Evolutionary conservation across 2,329 filamentous ascomycete genomes (phyloP).

Genomic region (Xenoacremonium recifei): DNA sequence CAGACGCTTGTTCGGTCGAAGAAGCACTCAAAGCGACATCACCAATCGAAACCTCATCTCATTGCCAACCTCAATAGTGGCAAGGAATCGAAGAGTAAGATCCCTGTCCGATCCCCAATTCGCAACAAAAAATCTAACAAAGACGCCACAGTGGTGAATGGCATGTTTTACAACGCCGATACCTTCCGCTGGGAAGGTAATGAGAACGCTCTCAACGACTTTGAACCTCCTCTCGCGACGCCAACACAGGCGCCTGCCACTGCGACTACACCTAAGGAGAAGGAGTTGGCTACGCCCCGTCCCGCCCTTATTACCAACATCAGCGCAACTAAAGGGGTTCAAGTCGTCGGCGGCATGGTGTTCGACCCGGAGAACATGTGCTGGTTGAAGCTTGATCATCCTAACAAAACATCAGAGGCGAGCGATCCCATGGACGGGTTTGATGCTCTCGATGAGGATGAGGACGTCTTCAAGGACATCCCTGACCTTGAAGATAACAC

Average conservation of each 20-base stretch:
- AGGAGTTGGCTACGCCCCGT: constrained; percentile 58
- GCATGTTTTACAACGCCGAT: constrained; percentile 91
- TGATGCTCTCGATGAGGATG: constrained; percentile 77
- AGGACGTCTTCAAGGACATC: constrained; percentile 93
- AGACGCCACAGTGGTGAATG: constrained; percentile 72
- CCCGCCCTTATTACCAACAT: constrained; percentile 90
- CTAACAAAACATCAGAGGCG: constrained; percentile 45
- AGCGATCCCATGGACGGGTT: constrained; percentile 62
- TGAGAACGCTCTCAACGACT: constrained; percentile 77
- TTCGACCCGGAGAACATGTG: constrained; percentile 98
- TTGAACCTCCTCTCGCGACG: constrained; percentile 63
- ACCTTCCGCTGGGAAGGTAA: constrained; percentile 95
- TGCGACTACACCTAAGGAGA: constrained; percentile 51
- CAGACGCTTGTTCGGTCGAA: constrained; percentile 48
- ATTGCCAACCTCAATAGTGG: constrained; percentile 79
- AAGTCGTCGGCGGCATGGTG: constrained; percentile 96
- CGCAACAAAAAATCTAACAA: constrained; percentile 27
- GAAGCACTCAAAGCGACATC: constrained; percentile 56
- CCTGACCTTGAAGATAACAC: constrained; percentile 78
- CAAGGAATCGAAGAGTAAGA: constrained; percentile 79
- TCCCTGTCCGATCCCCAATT: constrained; percentile 1
- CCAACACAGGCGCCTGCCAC: constrained; percentile 42
- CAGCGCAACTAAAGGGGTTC: constrained; percentile 77
- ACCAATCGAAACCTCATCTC: constrained; percentile 77
- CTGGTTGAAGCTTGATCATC: constrained; percentile 77